These are phyloP conservation scores for Geosmithia flava DNA, from an alignment of 2,329 filamentous ascomycete species.

Conservation along the genomic window DNA sequence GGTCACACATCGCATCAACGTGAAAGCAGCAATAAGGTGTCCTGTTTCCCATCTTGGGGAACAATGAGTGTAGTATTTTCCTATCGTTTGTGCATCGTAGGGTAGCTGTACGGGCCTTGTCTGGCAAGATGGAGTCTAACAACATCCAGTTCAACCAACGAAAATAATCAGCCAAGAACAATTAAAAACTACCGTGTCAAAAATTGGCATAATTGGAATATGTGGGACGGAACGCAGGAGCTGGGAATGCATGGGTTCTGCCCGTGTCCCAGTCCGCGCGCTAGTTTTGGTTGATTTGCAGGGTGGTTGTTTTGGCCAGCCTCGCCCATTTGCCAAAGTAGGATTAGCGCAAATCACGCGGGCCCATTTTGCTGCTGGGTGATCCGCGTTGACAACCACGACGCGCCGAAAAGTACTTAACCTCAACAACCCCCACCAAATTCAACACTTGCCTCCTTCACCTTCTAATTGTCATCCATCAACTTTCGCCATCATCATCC, in stretches of 20 bases:
- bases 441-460: conserved; percentile 19
- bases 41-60: too few species aligned
- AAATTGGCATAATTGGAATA: not conserved
- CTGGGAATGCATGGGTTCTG: not conserved
- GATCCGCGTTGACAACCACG: conserved; percentile 35
- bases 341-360: conserved; percentile 17
- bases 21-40: too few species aligned
- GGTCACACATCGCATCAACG: too few species aligned
- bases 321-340: conserved; percentile 17
- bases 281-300: not conserved
- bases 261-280: not conserved
- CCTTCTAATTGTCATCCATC: conserved; percentile 18
- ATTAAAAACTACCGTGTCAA: not conserved
- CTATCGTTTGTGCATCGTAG: too few species aligned
- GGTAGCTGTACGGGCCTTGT: too few species aligned
- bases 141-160: not conserved
- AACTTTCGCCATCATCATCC: conserved; percentile 13
- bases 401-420: conserved; percentile 47
- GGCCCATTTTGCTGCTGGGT: conserved; percentile 17
- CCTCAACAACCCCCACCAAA: conserved; percentile 31
- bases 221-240: not conserved
- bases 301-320: conserved; percentile 14
- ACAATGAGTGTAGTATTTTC: too few species aligned
- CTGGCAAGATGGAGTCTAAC: not conserved
- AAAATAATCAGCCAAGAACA: too few species aligned